phyloP scores from a whole-genome alignment of 352 stramenopile genomes.

The Globisporangium abappressorium region DNA sequence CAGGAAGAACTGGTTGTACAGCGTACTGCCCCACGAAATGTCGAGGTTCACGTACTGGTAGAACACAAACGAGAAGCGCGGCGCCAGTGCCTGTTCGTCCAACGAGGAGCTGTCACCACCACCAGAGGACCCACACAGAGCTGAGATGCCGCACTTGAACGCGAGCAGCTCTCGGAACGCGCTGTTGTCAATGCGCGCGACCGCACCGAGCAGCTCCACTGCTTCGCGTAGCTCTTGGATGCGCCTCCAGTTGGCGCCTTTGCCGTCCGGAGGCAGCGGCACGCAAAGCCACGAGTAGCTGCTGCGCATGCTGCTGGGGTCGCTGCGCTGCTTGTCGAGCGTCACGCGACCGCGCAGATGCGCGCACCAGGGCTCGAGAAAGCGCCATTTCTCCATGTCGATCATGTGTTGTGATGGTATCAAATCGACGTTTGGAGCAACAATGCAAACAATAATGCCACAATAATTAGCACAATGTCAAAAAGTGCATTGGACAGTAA shows the following conservation, averaged over 20 bases:
- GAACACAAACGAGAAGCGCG: slow-evolving; percentile 16
- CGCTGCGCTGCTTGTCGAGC: background rate
- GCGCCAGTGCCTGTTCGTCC: background rate
- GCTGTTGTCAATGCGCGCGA: slow-evolving; percentile 9
- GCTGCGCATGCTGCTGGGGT: slow-evolving; percentile 3
- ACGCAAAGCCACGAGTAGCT: slow-evolving; percentile 7
- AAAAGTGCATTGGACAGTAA: background rate
- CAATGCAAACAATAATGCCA: background rate
- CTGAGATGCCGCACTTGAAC: background rate
- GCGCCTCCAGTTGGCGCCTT: slow-evolving; percentile 10
- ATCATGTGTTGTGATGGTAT: background rate
- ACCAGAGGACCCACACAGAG: background rate
- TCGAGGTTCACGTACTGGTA: slow-evolving; percentile 17
- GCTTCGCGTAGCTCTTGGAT: slow-evolving; percentile 14
- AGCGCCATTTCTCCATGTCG: slow-evolving; percentile 18
- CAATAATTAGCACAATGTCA: background rate
- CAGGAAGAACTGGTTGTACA: slow-evolving; percentile 23
- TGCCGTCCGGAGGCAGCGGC: slow-evolving; percentile 8
- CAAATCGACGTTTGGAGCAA: background rate
- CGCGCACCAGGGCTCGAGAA: slow-evolving; percentile 12
- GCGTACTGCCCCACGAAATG: slow-evolving; percentile 16
- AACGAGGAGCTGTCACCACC: background rate
- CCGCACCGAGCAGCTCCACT: slow-evolving; percentile 8
- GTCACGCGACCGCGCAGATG: slow-evolving; percentile 11
- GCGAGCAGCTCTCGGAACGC: slow-evolving; percentile 11